Evolutionary conservation across 73 alveolate species (phyloP).

Genomic region (Paramecium octaurelia): DNA sequence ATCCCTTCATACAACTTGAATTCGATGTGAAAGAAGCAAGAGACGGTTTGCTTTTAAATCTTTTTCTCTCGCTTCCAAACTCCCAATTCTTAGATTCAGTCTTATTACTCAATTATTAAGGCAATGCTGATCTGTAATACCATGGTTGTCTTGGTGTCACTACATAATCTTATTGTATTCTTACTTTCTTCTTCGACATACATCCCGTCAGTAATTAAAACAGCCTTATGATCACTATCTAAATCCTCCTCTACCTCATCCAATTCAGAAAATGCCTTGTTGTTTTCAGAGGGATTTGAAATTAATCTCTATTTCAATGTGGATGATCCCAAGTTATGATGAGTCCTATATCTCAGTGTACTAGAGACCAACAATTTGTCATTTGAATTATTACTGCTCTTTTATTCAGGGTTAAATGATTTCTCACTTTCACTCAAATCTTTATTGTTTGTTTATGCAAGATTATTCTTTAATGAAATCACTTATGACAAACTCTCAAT

Average conservation of each 20-base stretch:
- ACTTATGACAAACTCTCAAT: neutral
- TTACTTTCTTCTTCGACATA: neutral
- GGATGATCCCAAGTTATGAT: neutral
- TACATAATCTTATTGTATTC: neutral
- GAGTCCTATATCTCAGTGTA: neutral
- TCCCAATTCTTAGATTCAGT: neutral
- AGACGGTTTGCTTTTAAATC: slow-evolving; percentile 4
- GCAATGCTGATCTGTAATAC: neutral
- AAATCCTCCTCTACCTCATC: neutral
- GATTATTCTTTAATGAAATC: neutral
- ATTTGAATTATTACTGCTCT: neutral
- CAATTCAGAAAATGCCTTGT: neutral
- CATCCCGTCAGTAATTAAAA: neutral
- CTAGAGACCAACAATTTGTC: neutral
- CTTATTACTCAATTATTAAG: neutral
- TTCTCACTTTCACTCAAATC: neutral
- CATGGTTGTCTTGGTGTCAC: neutral
- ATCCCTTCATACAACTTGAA: neutral
- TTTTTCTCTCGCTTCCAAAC: neutral
- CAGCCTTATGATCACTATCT: neutral
- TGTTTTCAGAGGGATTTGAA: neutral
- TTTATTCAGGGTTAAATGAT: neutral
- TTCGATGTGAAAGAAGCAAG: neutral
- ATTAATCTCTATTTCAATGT: neutral
- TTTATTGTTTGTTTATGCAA: neutral